Conservation (phyloP, 371 early-diverging fungal genomes). For the Circinella umbellata region DNA sequence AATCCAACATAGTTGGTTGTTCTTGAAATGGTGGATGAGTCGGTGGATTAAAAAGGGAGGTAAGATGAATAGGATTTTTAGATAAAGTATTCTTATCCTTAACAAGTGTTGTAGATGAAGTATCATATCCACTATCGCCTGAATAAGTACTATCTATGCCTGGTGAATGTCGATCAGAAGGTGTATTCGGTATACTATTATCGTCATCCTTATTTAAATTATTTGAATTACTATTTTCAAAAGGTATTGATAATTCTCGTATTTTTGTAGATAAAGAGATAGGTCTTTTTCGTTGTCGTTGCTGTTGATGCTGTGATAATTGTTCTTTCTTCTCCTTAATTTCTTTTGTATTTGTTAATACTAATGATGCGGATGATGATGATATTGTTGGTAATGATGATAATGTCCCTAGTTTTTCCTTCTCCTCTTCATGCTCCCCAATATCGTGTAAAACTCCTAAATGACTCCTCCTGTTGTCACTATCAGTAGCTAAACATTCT, state of each 20-base stretch:
- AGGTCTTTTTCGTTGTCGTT: not conserved
- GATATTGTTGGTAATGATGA: not conserved
- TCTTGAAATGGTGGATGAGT: conserved; percentile 1
- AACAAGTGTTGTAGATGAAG: not conserved
- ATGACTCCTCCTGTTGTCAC: conserved; percentile 13
- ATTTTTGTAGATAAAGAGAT: not conserved
- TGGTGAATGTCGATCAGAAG: conserved; percentile 8
- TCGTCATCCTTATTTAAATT: not conserved
- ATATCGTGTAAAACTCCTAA: not conserved
- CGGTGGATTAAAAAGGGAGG: conserved; percentile 26
- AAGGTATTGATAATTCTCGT: not conserved
- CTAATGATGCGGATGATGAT: not conserved
- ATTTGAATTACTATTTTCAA: not conserved
- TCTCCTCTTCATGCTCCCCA: conserved; percentile 11
- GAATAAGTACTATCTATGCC: conserved; percentile 17
- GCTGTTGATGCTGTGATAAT: not conserved
- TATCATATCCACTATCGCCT: conserved; percentile 26
- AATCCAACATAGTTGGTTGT: not conserved
- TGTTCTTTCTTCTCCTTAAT: not conserved
- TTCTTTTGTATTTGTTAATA: not conserved
- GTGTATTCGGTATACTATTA: not conserved
- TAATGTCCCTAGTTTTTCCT: not conserved
- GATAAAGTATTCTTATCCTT: not conserved
- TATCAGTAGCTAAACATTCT: not conserved
- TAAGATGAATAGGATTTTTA: conserved; percentile 19